Evolutionary conservation across 305 asterid species (phyloP), one percentile per base, ranked within the genome.

Genomic region (Petunia hybrid): DNA sequence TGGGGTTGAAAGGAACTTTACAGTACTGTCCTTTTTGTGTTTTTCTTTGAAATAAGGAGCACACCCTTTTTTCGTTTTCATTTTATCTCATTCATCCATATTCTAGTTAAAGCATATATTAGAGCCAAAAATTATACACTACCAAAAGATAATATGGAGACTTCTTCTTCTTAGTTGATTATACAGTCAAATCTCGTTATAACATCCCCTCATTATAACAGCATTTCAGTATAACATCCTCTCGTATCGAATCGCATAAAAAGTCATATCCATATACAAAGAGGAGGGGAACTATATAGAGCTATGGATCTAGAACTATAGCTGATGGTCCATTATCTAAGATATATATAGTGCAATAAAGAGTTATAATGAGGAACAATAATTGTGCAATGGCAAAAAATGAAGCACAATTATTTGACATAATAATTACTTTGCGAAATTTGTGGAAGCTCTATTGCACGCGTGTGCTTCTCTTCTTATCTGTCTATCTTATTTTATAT

Each of bases 351-450:
- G 51, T 66, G 78, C 31, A 22, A 22, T 83, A 81, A 79, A 77
- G 45, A 85, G 84, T 83, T 31, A 71, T 48, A 71, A 71, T 71
- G 43, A 82, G 83, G 85, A 78, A 53, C 41, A 61, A 86, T 84
- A 83, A 86, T 86, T 78, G 81, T 84, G 55, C 14, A 82, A 63
- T 77, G 81, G 85, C 66, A 78, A 85, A 80, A 74, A 16, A 83
- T 81, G 64, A 87, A 82, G 83, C 91, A 88, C 51, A 80, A 91
- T 88, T 83, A 88, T 84, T 80, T 78, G 79, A 87, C 61, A 79
- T 83, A 60, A 84, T 86, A 22, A 22, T 85, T 60, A 65, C 79
- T 80, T 76, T 35, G 86, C 89, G 57, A 82, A 84, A 88, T 83
- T 87, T 63, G 83, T 90, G 90, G 91, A 67, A 67, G 22, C 55